Evolutionary conservation across 345 rosid genomes (phyloP).

Genomic region (Linum usitatissimum): DNA sequence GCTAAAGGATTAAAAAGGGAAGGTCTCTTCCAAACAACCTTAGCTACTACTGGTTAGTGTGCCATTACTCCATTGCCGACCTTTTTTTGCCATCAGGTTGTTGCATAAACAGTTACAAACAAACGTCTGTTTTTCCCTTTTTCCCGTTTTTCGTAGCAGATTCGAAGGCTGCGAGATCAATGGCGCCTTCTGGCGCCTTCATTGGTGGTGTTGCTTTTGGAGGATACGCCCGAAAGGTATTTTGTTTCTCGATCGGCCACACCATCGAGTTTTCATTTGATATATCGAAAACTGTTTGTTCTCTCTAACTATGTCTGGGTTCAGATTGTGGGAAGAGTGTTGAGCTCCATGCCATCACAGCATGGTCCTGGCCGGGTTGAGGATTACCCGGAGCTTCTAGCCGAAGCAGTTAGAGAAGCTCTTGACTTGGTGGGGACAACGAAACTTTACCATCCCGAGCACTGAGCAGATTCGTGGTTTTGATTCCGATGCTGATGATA

Average conservation of each 20-base stretch:
- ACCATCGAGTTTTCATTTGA: neutral
- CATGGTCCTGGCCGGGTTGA: conserved; percentile 28
- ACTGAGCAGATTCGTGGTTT: neutral
- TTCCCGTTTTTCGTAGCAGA: conserved; percentile 8
- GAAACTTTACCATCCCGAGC: conserved; percentile 25
- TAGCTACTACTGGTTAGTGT: conserved; percentile 12
- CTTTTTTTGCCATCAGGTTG: too few species aligned
- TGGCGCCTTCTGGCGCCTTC: conserved; percentile 11
- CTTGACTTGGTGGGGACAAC: conserved; percentile 39
- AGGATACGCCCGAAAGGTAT: conserved; percentile 53
- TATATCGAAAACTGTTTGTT: neutral
- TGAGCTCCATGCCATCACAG: conserved; percentile 32
- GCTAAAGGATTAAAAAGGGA: conserved; percentile 33
- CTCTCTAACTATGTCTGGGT: neutral
- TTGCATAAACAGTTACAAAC: neutral
- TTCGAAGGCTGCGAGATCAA: conserved; percentile 6
- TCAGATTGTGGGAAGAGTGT: conserved; percentile 50
- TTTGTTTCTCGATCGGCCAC: neutral
- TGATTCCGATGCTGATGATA: neutral
- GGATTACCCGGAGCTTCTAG: conserved; percentile 38
- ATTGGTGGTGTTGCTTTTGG: conserved; percentile 52
- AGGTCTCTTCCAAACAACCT: conserved; percentile 34
- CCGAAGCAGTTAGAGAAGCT: conserved; percentile 35
- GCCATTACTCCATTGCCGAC: neutral
- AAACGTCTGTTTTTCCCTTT: neutral